Conservation (phyloP, 495 filamentous ascomycete species). For the Corynascus novoguineensis region DNA sequence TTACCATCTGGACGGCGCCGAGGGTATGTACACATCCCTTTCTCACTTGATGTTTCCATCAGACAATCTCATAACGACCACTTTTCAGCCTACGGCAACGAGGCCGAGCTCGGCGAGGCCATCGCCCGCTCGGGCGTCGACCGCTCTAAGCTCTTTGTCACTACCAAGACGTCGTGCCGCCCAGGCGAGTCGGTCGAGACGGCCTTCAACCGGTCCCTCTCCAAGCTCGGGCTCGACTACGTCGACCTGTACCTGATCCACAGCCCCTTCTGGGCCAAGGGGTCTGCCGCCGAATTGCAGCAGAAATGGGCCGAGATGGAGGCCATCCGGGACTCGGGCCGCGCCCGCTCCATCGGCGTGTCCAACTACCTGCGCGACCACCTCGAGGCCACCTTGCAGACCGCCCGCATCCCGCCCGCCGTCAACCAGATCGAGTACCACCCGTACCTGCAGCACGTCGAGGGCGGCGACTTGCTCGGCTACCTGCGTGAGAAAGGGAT, state of each 20-base stretch:
- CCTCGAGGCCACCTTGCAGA: slow-evolving; percentile 62
- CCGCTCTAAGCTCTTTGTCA: slow-evolving; percentile 67
- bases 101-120: slow-evolving; percentile 66
- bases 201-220: slow-evolving; percentile 65
- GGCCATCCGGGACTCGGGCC: slow-evolving; percentile 60
- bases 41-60: background rate
- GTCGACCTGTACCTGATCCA: slow-evolving; percentile 87
- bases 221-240: slow-evolving; percentile 70
- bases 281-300: slow-evolving; percentile 58
- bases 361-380: slow-evolving; percentile 70
- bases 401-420: slow-evolving; percentile 57
- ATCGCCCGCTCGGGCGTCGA: slow-evolving; percentile 63
- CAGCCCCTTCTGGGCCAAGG: slow-evolving; percentile 63
- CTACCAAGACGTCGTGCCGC: slow-evolving; percentile 63
- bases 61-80: background rate
- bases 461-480: slow-evolving; percentile 44
- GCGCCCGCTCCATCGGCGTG: slow-evolving; percentile 74
- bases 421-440: slow-evolving; percentile 90
- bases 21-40: slow-evolving; percentile 40
- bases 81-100: slow-evolving; percentile 65
- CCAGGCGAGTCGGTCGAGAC: slow-evolving; percentile 50
- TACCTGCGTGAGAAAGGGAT: slow-evolving; percentile 65
- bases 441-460: slow-evolving; percentile 73
- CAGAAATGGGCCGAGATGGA: slow-evolving; percentile 74
- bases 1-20: slow-evolving; percentile 72